Conservation (phyloP, 495 filamentous ascomycete genomes). For the Neurospora terricola region DNA sequence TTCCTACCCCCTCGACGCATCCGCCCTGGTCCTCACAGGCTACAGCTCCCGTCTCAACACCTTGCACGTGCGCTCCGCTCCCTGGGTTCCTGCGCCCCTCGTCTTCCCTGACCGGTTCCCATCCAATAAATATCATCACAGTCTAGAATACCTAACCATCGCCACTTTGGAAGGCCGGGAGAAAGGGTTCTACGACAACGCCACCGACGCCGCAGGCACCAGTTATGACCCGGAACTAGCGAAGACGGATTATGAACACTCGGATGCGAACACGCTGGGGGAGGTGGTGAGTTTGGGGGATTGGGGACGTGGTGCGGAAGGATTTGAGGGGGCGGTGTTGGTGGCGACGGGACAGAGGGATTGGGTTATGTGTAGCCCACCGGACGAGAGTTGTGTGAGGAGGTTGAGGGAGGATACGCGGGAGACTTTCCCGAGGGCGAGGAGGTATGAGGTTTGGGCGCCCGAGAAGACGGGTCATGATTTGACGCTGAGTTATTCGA, state of each 20-base stretch:
- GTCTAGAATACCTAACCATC: background rate
- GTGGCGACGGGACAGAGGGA: constrained; percentile 3
- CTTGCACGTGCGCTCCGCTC: background rate
- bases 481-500: constrained; percentile 6
- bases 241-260: background rate
- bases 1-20: constrained; percentile 10
- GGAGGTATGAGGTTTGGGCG: background rate
- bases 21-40: constrained; percentile 13
- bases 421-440: background rate
- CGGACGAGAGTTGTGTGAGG: background rate
- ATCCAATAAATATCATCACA: background rate
- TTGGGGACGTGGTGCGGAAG: background rate
- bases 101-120: background rate
- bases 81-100: background rate
- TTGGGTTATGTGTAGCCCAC: constrained; percentile 2
- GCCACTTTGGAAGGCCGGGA: background rate
- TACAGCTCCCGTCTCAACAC: background rate
- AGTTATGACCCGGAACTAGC: background rate
- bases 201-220: background rate
- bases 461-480: constrained; percentile 1
- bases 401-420: background rate
- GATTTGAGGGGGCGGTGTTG: background rate
- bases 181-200: background rate
- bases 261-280: background rate
- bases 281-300: background rate